Evolutionary conservation across 768 basidiomycete genomes (phyloP), one percentile per base, ranked within the genome.

Genomic region (Heimioporus sp.): DNA sequence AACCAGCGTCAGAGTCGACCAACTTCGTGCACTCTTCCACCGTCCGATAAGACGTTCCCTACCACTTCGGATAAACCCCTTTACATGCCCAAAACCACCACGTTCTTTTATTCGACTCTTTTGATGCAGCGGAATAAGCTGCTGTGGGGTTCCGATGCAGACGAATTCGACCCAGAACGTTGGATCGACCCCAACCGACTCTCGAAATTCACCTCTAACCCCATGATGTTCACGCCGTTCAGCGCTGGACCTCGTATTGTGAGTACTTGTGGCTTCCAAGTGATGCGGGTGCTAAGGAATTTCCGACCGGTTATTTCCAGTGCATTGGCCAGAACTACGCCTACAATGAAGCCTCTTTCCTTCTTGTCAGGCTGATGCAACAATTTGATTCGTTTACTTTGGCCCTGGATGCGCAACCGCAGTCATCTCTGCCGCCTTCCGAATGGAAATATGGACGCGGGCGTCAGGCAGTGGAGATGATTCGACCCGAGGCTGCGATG

Each of bases 261-360:
- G 60, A 59, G 75, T 66, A 42, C n/a, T 43, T 42, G 30, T 20
- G 34, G 43, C 16, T 34, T 31, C 44, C 41, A 48, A 21, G 50
- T 52, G 56, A 49, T 38, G 21, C 31, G 11, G 16, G 50, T 38
- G n/a, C 55, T 58, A 40, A 56, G 55, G 24, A 28, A 13, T 35
- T 13, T 35, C 35, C 56, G 13, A 35, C 42, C 55, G 52, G 57
- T 53, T 55, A 56, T 46, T 44, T 52, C 52, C 34, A 87, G 85
- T 87, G 86, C 58, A 66, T 88, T 17, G 84, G 84, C 11, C 83
- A 86, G 63, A 83, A 87, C 59, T 88, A 88, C 52, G 87, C 87
- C 6, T 85, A 85, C 60, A 87, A 87, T 63, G 83, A 89, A 68
- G 81, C 82, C 43, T 81, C 84, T n/a, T 89, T 80, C 61, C 81